These are phyloP conservation scores for Niebla homalea DNA, from an alignment of 495 filamentous ascomycete species.

Conservation along the genomic window DNA sequence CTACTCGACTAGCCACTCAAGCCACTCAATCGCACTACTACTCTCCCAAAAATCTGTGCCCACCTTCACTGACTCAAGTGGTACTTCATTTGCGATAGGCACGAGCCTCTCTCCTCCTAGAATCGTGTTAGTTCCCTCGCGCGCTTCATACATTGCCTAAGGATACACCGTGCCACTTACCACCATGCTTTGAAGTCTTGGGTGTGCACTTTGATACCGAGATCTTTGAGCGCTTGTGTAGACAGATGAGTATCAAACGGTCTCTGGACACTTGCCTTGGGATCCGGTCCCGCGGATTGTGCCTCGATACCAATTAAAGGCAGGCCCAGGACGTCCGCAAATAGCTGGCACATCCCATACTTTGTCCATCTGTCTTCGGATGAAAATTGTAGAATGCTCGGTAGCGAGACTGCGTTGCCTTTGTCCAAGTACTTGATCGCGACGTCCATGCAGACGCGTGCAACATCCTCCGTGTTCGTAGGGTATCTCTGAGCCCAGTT, in stretches of 20 bases:
- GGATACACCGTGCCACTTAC: slow-evolving; percentile 31
- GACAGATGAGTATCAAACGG: slow-evolving; percentile 87
- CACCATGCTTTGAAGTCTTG: slow-evolving; percentile 77
- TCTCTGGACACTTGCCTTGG: slow-evolving; percentile 57
- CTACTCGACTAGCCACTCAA: no score
- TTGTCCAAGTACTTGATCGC: slow-evolving; percentile 50
- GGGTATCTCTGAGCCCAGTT: slow-evolving; percentile 80
- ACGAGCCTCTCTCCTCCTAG: no score
- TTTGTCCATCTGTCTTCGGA: slow-evolving; percentile 82
- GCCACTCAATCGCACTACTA: no score
- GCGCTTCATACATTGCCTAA: no score
- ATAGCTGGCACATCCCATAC: slow-evolving; percentile 73
- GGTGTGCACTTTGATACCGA: slow-evolving; percentile 65
- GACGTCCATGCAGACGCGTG: slow-evolving; percentile 60
- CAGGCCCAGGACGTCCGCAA: slow-evolving; percentile 71
- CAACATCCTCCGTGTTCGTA: slow-evolving; percentile 79
- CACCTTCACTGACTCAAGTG: no score
- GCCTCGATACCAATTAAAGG: slow-evolving; percentile 55
- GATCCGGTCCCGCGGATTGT: slow-evolving; percentile 65
- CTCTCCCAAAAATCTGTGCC: no score
- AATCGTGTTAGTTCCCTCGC: no score
- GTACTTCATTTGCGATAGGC: no score
- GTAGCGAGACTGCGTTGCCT: slow-evolving; percentile 35
- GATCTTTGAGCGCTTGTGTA: slow-evolving; percentile 56
- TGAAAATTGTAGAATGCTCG: slow-evolving; percentile 71